A percentile compares a stretch with the other conserved stretches of the same genome.
These are phyloP conservation scores for Monosporozyma aerobia DNA, from an alignment of 805 yeast genomes.

Conservation along the genomic window DNA sequence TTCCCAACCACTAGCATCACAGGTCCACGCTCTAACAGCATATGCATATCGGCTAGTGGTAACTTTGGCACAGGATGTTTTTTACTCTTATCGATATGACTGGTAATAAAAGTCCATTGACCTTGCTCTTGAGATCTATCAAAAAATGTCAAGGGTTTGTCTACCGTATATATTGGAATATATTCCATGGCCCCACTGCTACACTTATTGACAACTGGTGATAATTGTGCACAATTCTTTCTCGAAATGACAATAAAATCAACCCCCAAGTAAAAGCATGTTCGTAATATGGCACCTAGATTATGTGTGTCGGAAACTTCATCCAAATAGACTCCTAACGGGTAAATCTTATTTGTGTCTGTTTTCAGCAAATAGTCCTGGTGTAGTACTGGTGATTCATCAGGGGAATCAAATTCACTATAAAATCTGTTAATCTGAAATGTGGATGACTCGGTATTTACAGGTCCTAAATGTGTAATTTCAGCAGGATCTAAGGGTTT, in stretches of 20 bases:
- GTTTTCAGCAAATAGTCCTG: neutral
- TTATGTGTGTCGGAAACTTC: constrained; percentile 82
- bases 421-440: constrained; percentile 8
- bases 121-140: constrained; percentile 39
- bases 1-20: constrained; percentile 70
- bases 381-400: constrained; percentile 1
- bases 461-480: constrained; percentile 25
- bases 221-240: constrained; percentile 61
- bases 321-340: constrained; percentile 69
- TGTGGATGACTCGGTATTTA: constrained; percentile 12
- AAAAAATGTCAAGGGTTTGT: constrained; percentile 55
- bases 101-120: constrained; percentile 67
- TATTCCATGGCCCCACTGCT: constrained; percentile 80
- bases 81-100: constrained; percentile 35
- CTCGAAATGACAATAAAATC: constrained; percentile 68
- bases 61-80: constrained; percentile 30
- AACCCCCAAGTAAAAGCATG: constrained; percentile 74
- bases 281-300: constrained; percentile 71
- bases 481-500: constrained; percentile 29
- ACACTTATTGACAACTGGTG: constrained; percentile 72
- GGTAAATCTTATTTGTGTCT: constrained; percentile 30
- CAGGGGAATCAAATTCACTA: constrained; percentile 12
- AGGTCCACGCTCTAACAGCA: constrained; percentile 43
- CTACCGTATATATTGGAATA: constrained; percentile 48
- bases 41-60: constrained; percentile 36